A percentile compares a stretch with the other conserved stretches of the same genome.
These are phyloP conservation scores for Vanilla planifolia DNA, from an alignment of 106 monocot genomes.

Conservation along the genomic window DNA sequence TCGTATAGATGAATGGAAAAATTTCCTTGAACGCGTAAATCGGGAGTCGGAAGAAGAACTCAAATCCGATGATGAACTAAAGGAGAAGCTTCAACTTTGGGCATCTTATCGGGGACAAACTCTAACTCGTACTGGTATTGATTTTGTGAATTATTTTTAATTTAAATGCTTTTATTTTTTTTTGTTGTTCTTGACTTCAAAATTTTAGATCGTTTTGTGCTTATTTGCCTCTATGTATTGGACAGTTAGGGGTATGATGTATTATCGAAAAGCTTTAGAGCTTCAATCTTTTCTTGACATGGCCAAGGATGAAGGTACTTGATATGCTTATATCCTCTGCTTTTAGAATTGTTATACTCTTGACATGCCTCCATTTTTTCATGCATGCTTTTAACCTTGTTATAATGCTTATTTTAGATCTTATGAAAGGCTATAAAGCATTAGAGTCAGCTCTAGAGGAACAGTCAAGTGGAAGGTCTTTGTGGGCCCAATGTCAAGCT, in stretches of 20 bases:
- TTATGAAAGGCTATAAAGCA: slow-evolving; percentile 82
- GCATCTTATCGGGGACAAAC: slow-evolving; percentile 94
- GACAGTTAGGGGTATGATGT: slow-evolving; percentile 97
- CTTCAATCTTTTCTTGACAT: slow-evolving; percentile 92
- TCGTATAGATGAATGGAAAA: slow-evolving; percentile 72
- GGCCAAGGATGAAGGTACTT: slow-evolving; percentile 76
- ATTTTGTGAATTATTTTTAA: too few relatives aligned
- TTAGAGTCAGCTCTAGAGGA: slow-evolving; percentile 57
- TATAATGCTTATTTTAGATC: too few relatives aligned
- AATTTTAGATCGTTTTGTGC: too few relatives aligned
- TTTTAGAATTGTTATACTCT: neutral
- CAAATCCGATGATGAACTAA: slow-evolving; percentile 22
- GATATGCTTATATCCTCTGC: neutral
- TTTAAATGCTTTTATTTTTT: too few relatives aligned
- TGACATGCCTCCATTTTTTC: neutral
- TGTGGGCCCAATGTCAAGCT: slow-evolving; percentile 75
- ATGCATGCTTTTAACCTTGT: slow-evolving; percentile 5
- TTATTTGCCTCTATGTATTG: too few relatives aligned
- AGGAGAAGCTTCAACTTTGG: slow-evolving; percentile 80
- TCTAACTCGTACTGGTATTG: slow-evolving; percentile 71
- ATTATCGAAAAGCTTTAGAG: slow-evolving; percentile 79
- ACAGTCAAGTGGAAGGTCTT: slow-evolving; percentile 51
- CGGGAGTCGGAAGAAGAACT: slow-evolving; percentile 57
- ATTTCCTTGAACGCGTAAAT: slow-evolving; percentile 50
- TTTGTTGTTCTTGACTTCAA: too few relatives aligned